These are phyloP conservation scores for Haplosporangium gracile DNA, from an alignment of 192 early-diverging fungal genomes.

Conservation along the genomic window DNA sequence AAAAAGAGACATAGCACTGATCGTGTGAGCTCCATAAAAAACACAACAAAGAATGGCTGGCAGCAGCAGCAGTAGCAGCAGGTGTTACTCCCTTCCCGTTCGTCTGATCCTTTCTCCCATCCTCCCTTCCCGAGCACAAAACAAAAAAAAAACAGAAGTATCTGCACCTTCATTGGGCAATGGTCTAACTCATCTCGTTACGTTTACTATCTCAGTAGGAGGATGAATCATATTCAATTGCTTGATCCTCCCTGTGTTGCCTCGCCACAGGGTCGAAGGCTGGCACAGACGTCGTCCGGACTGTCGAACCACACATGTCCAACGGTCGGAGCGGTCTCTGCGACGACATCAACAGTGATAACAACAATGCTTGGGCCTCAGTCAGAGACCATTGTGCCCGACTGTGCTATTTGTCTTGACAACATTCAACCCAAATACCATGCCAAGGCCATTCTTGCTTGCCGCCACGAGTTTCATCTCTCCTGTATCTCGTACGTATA, in stretches of 20 bases:
- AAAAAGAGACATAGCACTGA: conserved; percentile 10
- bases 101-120: not conserved
- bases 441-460: conserved; percentile 52
- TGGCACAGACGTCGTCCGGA: not conserved
- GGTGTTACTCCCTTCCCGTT: conserved; percentile 1
- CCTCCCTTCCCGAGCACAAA: not conserved
- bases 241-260: conserved; percentile 15
- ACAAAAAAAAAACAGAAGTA: not conserved
- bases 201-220: not conserved
- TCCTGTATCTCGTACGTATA: conserved; percentile 55
- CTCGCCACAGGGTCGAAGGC: not conserved
- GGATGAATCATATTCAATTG: conserved; percentile 30
- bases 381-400: not conserved
- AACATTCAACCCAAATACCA: conserved; percentile 40
- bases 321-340: conserved; percentile 7
- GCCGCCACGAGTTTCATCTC: conserved; percentile 54
- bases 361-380: conserved; percentile 2
- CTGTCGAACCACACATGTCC: conserved; percentile 7
- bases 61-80: not conserved
- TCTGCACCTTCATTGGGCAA: not conserved
- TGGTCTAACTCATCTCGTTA: not conserved
- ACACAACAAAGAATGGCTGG: not conserved
- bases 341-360: conserved; percentile 2
- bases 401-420: conserved; percentile 52
- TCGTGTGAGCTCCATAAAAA: conserved; percentile 9